These are phyloP conservation scores for Aureobasidium namibiae DNA, from an alignment of 2,329 filamentous ascomycete species.

Conservation along the genomic window DNA sequence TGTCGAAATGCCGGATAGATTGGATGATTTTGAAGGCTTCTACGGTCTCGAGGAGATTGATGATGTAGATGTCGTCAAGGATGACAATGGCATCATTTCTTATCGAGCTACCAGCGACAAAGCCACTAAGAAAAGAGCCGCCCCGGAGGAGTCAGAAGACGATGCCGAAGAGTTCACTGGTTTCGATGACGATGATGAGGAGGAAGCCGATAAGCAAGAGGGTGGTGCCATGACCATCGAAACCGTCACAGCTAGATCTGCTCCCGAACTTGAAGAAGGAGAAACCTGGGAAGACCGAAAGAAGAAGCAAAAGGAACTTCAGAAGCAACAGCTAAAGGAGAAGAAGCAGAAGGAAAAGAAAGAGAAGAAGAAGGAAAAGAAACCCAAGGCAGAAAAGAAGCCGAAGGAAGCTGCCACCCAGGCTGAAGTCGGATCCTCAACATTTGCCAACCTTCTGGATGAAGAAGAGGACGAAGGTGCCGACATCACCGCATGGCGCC, in stretches of 20 bases:
- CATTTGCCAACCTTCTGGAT: slow-evolving; percentile 42
- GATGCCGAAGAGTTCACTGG: slow-evolving; percentile 56
- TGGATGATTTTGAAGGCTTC: slow-evolving; percentile 89
- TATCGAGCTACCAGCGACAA: slow-evolving; percentile 27
- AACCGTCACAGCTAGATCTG: not conserved
- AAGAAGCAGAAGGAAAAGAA: slow-evolving; percentile 19
- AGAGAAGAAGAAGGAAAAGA: slow-evolving; percentile 19
- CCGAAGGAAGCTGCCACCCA: slow-evolving; percentile 19
- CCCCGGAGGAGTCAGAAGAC: slow-evolving; percentile 22
- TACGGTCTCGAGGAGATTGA: slow-evolving; percentile 87
- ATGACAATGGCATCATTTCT: slow-evolving; percentile 40
- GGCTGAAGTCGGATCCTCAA: slow-evolving; percentile 21
- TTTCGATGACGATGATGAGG: slow-evolving; percentile 37
- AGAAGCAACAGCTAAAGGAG: slow-evolving; percentile 15
- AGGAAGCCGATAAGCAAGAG: not conserved
- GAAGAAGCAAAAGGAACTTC: slow-evolving; percentile 23
- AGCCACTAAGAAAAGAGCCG: slow-evolving; percentile 17
- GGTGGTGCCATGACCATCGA: not conserved
- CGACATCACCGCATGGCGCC: slow-evolving; percentile 71
- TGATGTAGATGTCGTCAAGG: slow-evolving; percentile 72
- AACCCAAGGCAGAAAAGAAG: slow-evolving; percentile 1
- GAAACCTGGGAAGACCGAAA: slow-evolving; percentile 20
- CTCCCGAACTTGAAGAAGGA: slow-evolving; percentile 19
- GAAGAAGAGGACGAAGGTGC: slow-evolving; percentile 48
- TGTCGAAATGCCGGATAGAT: slow-evolving; percentile 62